Evolutionary conservation across 257 asterid genomes (phyloP).

Genomic region (Gardenia jasminoides): DNA sequence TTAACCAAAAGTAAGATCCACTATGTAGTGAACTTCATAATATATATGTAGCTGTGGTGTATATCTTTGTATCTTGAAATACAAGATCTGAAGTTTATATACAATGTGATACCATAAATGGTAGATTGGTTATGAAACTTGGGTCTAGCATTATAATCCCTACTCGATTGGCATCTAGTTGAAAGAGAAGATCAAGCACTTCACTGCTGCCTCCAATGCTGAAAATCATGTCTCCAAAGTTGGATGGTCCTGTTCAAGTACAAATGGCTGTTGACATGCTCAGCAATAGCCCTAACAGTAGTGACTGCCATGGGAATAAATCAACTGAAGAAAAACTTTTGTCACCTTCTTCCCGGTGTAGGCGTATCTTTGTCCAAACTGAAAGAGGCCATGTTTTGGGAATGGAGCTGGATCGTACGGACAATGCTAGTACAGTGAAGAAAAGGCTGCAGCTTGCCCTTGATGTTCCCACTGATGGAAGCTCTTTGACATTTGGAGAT

Average conservation of each 20-base stretch:
- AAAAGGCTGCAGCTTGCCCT: conserved; percentile 82
- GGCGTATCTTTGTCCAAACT: conserved; percentile 92
- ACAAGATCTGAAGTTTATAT: background rate
- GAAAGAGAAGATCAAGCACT: conserved; percentile 1
- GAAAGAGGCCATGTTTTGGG: conserved; percentile 90
- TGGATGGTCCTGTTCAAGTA: conserved; percentile 87
- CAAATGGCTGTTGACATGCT: conserved; percentile 92
- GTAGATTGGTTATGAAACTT: background rate
- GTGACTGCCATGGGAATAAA: conserved; percentile 62
- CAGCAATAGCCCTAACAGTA: conserved; percentile 65
- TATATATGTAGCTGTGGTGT: background rate
- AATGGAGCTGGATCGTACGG: conserved; percentile 85
- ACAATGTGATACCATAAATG: background rate
- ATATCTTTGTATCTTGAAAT: background rate
- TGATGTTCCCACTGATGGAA: conserved; percentile 80
- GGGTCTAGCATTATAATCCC: background rate
- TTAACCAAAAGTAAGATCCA: background rate
- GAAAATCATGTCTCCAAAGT: conserved; percentile 68
- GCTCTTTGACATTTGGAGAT: conserved; percentile 87
- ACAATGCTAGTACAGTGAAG: conserved; percentile 89
- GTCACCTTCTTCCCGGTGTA: conserved; percentile 36
- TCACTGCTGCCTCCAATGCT: background rate
- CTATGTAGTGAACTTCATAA: background rate
- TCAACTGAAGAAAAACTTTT: conserved; percentile 70
- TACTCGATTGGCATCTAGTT: conserved; percentile 1